phyloP scores from a whole-genome alignment of 306 rosid genomes.

The Casuarina cunninghamiana region DNA sequence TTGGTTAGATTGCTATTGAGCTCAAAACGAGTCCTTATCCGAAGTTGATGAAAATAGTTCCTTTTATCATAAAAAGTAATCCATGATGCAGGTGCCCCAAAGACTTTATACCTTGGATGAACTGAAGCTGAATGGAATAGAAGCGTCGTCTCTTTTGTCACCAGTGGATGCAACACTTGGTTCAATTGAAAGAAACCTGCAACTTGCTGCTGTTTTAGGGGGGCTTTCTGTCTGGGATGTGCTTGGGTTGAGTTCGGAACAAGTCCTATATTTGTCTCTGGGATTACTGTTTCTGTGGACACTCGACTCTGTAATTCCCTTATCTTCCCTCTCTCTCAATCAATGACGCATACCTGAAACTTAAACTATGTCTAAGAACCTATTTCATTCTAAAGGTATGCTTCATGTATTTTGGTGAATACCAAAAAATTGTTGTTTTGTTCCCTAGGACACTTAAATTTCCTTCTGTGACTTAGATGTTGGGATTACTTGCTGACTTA shows the following conservation, averaged over 20 bases:
- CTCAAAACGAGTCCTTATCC: neutral
- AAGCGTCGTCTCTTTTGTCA: conserved; percentile 69
- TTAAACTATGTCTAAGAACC: neutral
- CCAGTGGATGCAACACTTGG: conserved; percentile 87
- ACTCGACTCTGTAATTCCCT: conserved; percentile 57
- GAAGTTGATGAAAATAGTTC: neutral
- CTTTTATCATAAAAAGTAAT: conserved; percentile 13
- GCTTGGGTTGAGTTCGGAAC: conserved; percentile 53
- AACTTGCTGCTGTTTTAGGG: conserved; percentile 61
- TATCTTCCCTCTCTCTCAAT: neutral
- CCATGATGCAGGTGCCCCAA: conserved; percentile 68
- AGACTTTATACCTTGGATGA: conserved; percentile 94
- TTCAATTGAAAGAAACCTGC: conserved; percentile 72
- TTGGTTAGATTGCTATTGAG: neutral
- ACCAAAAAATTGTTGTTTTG: neutral
- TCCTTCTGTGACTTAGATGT: neutral
- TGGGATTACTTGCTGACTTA: conserved; percentile 9
- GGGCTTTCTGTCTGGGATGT: conserved; percentile 70
- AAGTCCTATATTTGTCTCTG: conserved; percentile 57
- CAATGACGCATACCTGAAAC: neutral
- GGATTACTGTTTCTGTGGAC: conserved; percentile 79
- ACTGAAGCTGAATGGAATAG: conserved; percentile 86
- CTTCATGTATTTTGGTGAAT: neutral
- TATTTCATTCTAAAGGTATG: neutral
- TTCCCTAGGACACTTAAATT: neutral